A percentile compares a stretch with the other conserved stretches of the same genome.
Evolutionary conservation across 768 basidiomycete genomes (phyloP).

Genomic region (Kwoniella dendrophila): DNA sequence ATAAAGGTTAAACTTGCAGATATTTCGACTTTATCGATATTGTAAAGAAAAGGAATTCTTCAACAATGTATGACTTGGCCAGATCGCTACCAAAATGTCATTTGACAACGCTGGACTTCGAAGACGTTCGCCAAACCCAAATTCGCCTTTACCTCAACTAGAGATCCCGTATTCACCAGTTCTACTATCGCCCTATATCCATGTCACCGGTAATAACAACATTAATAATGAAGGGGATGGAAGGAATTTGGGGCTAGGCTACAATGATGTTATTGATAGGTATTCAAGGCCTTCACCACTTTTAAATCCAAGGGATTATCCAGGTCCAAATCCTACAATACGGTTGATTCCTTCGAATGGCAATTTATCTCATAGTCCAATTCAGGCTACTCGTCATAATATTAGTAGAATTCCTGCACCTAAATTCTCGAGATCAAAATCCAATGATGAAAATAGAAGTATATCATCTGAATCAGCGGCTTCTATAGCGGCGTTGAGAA

Average conservation of each 20-base stretch:
- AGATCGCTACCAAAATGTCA: background rate
- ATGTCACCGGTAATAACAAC: background rate
- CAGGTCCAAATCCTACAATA: conserved; percentile 29
- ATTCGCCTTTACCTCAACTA: conserved; percentile 26
- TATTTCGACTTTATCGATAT: background rate
- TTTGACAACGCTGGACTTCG: conserved; percentile 22
- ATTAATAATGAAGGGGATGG: no score
- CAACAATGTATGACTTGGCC: background rate
- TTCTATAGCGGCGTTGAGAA: conserved; percentile 12
- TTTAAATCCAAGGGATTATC: background rate
- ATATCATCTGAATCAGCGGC: background rate
- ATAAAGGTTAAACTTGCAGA: no score
- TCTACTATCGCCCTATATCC: conserved; percentile 30
- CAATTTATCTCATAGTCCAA: background rate
- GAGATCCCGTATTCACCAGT: conserved; percentile 26
- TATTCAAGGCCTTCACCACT: conserved; percentile 10
- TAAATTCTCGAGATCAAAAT: conserved; percentile 18
- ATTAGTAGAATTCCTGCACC: no score
- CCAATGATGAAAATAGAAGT: conserved; percentile 23
- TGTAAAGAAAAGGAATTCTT: background rate
- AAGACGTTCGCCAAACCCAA: conserved; percentile 40
- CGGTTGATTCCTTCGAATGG: conserved; percentile 24
- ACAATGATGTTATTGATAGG: conserved; percentile 15
- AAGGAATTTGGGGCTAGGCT: conserved; percentile 5
- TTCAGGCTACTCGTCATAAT: conserved; percentile 5